Conservation (phyloP, 192 early-diverging fungal genomes). For the Allomyces arbusculus region DNA sequence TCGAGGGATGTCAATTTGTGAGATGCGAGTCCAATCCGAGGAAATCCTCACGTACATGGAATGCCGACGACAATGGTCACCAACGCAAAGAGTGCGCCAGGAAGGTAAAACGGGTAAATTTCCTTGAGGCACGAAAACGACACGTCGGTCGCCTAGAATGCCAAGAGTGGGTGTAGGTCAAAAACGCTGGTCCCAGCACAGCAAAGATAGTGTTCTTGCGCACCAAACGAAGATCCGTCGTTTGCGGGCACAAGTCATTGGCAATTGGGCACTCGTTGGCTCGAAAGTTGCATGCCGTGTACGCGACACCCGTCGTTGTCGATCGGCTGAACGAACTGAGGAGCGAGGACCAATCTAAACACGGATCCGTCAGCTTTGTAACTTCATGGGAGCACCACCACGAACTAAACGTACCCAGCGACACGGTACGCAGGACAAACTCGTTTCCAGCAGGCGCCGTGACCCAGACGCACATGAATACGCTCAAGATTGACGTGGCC, state of each 20-base stretch:
- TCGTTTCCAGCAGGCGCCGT: neutral
- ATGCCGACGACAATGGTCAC: neutral
- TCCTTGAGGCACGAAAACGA: neutral
- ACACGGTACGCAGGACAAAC: neutral
- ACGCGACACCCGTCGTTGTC: neutral
- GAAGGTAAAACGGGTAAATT: neutral
- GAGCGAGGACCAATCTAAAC: no score
- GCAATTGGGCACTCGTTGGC: neutral
- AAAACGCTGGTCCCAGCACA: no score
- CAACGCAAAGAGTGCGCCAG: neutral
- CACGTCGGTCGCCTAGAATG: neutral
- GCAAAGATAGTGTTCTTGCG: neutral
- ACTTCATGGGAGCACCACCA: no score
- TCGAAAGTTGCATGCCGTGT: neutral
- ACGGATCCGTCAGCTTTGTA: no score
- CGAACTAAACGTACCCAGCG: neutral
- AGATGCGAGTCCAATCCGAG: no score
- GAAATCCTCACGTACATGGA: neutral
- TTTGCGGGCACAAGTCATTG: neutral
- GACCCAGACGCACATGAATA: neutral
- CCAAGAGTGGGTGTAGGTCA: no score
- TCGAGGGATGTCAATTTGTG: no score
- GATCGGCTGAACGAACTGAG: no score
- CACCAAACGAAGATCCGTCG: neutral
- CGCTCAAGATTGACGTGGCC: neutral